phyloP scores from a whole-genome alignment of 768 basidiomycete genomes.

The Mycena rebaudengoi region DNA sequence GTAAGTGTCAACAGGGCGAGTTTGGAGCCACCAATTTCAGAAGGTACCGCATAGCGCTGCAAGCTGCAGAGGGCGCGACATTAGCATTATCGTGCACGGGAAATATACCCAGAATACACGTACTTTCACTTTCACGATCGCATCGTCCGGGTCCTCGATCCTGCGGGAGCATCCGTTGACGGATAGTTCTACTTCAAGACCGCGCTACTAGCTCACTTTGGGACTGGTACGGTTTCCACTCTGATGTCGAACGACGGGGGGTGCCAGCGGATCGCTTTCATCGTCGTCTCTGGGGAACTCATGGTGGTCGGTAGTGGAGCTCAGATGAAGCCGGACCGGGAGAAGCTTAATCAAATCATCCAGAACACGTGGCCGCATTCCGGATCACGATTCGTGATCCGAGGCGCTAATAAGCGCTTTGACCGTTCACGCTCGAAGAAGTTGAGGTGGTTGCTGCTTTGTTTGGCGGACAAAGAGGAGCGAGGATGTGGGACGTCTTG shows the following conservation, averaged over 20 bases:
- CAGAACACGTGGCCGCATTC: no score
- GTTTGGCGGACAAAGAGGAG: no score
- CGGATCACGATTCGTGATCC: no score
- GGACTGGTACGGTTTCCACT: constrained; percentile 68
- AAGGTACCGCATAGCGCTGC: constrained; percentile 67
- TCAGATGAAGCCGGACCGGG: neutral
- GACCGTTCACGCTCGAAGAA: no score
- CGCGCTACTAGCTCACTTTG: constrained; percentile 44
- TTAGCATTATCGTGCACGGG: no score
- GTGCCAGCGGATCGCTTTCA: constrained; percentile 66
- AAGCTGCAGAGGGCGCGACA: no score
- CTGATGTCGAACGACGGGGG: constrained; percentile 77
- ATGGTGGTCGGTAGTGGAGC: no score
- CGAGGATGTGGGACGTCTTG: no score
- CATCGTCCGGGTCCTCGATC: constrained; percentile 79
- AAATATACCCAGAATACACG: constrained; percentile 19
- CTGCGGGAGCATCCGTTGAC: no score
- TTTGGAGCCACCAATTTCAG: neutral
- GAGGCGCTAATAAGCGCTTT: no score
- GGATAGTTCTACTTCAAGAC: no score
- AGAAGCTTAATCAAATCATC: neutral
- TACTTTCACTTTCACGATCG: constrained; percentile 78
- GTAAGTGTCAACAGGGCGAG: neutral
- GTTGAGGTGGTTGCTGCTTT: no score
- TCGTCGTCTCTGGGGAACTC: constrained; percentile 6